These are phyloP conservation scores for Trypanosoma cruzi DNA, from an alignment of 208 protist species.

Conservation along the genomic window DNA sequence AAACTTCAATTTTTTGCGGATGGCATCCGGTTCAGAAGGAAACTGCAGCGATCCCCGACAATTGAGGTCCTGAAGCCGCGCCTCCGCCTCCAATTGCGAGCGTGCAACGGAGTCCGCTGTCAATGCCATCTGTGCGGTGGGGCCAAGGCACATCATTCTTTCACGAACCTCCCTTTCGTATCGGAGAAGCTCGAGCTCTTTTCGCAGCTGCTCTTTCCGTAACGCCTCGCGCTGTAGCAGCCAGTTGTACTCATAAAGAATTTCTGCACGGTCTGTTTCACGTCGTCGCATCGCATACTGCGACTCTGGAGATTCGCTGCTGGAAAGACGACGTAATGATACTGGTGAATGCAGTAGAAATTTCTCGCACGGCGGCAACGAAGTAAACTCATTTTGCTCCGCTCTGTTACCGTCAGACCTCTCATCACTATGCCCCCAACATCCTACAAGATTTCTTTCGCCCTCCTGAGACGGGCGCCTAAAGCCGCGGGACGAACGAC, in stretches of 20 bases:
- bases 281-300: background rate
- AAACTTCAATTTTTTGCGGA: constrained; percentile 56
- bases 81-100: constrained; percentile 39
- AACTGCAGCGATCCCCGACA: constrained; percentile 12
- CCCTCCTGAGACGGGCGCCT: background rate
- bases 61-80: constrained; percentile 39
- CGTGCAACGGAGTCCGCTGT: constrained; percentile 29
- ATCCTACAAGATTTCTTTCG: background rate
- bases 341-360: background rate
- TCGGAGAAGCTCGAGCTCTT: constrained; percentile 48
- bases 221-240: constrained; percentile 23
- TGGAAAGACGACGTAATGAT: background rate
- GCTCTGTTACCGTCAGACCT: constrained; percentile 24
- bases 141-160: constrained; percentile 1
- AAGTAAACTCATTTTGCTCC: background rate
- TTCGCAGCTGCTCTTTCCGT: constrained; percentile 44
- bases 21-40: constrained; percentile 43
- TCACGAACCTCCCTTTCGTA: constrained; percentile 47
- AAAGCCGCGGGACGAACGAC: background rate
- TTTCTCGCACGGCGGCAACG: constrained; percentile 1
- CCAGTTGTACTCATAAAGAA: constrained; percentile 21
- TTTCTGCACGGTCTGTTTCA: constrained; percentile 8
- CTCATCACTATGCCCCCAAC: background rate
- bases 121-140: constrained; percentile 20
- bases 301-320: background rate